phyloP scores from a whole-genome alignment of 495 filamentous ascomycete genomes.

The Usnea hakonensis region DNA sequence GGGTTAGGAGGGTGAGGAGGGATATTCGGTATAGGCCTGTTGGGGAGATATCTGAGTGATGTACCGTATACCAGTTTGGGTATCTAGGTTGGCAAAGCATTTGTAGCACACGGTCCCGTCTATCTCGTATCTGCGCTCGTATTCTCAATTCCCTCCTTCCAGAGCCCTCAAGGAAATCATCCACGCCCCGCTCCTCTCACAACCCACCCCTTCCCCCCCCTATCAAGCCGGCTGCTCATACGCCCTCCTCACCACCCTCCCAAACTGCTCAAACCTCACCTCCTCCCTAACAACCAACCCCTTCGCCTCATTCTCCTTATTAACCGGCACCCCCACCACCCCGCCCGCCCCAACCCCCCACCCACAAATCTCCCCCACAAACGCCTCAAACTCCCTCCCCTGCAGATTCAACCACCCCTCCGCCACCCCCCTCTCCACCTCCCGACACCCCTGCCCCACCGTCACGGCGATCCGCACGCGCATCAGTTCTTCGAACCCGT shows the following conservation, averaged over 20 bases:
- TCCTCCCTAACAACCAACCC: constrained; percentile 93
- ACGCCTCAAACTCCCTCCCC: constrained; percentile 65
- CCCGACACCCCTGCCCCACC: constrained; percentile 78
- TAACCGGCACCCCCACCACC: constrained; percentile 70
- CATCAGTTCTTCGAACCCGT: constrained; percentile 94
- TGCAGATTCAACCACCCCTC: constrained; percentile 82
- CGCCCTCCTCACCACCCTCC: constrained; percentile 69
- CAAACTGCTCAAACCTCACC: constrained; percentile 87
- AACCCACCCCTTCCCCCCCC: background rate
- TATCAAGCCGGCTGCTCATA: constrained; percentile 73
- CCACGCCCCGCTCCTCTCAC: background rate
- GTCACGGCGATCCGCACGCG: constrained; percentile 84
- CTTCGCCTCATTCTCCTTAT: constrained; percentile 98
- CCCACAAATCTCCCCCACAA: constrained; percentile 73
- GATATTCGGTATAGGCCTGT: constrained; percentile 14
- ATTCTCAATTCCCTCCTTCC: background rate
- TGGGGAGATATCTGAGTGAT: background rate
- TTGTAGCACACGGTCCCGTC: background rate
- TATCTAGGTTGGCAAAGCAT: background rate
- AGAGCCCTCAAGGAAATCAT: background rate
- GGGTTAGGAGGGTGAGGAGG: constrained; percentile 30
- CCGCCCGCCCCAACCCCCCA: constrained; percentile 62
- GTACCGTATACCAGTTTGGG: too few species aligned
- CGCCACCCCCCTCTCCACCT: constrained; percentile 65
- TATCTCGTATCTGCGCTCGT: background rate